A percentile compares a stretch with the other conserved stretches of the same genome.
phyloP scores from a whole-genome alignment of 2,329 filamentous ascomycete genomes.

The Pyricularia grisea region DNA sequence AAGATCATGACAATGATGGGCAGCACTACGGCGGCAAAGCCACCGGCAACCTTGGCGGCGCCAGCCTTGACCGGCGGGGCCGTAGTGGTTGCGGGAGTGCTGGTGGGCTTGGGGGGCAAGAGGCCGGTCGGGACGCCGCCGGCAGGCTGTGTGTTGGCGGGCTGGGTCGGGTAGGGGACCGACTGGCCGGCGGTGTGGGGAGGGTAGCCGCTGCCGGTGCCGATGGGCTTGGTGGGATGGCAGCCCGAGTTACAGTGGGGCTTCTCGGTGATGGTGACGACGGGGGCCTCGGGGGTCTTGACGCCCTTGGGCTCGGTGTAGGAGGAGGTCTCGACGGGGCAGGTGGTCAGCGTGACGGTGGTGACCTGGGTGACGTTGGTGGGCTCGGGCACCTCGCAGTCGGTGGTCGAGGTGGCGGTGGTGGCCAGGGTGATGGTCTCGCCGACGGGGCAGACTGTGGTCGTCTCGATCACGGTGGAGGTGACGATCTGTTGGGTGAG shows the following conservation, averaged over 20 bases:
- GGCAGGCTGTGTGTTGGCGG: neutral
- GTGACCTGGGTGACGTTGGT: conserved; percentile 9
- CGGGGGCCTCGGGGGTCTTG: conserved; percentile 9
- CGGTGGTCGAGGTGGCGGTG: conserved; percentile 2
- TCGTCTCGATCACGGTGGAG: conserved; percentile 13
- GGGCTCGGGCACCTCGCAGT: conserved; percentile 4
- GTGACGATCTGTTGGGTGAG: conserved; percentile 17
- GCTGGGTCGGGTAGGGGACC: conserved; percentile 2
- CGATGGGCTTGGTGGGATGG: neutral
- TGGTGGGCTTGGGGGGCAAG: neutral
- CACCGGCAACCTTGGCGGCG: neutral
- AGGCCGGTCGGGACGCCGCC: neutral
- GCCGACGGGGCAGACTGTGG: conserved; percentile 17
- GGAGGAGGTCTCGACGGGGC: conserved; percentile 13
- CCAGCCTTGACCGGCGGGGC: conserved; percentile 1
- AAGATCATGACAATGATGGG: neutral
- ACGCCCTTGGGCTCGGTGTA: conserved; percentile 11
- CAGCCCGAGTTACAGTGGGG: conserved; percentile 1
- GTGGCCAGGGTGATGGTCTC: conserved; percentile 3
- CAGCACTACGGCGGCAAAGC: neutral
- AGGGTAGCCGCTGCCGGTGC: neutral
- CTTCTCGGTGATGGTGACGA: conserved; percentile 10
- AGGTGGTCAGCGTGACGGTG: conserved; percentile 13
- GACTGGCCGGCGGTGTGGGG: neutral
- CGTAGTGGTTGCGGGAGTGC: neutral